A percentile compares a stretch with the other conserved stretches of the same genome.
Conservation (phyloP, 768 basidiomycete genomes). For the Suillus subalutaceus region DNA sequence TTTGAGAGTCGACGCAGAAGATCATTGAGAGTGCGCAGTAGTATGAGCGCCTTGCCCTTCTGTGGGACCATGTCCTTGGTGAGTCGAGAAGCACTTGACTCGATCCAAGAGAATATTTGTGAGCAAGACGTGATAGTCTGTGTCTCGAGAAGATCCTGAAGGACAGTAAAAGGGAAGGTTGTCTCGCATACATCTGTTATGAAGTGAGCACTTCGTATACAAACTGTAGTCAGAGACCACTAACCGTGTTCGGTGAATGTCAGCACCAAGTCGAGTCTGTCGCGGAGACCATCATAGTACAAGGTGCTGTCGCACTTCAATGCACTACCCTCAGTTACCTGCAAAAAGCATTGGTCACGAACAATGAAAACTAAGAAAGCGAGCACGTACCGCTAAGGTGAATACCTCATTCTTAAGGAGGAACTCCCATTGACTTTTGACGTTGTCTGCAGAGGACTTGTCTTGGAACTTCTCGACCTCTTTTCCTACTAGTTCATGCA, state of each 20-base stretch:
- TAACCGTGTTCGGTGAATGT: slow-evolving; percentile 78
- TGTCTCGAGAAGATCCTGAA: slow-evolving; percentile 83
- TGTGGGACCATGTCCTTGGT: slow-evolving; percentile 81
- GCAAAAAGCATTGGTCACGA: neutral
- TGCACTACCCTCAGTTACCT: slow-evolving; percentile 73
- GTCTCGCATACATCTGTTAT: slow-evolving; percentile 74
- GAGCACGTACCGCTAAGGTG: slow-evolving; percentile 61
- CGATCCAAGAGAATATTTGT: slow-evolving; percentile 88
- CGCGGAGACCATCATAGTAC: slow-evolving; percentile 65
- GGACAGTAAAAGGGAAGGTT: slow-evolving; percentile 68
- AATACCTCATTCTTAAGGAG: slow-evolving; percentile 73
- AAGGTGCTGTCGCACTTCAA: slow-evolving; percentile 50
- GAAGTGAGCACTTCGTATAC: slow-evolving; percentile 9
- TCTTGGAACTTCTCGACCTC: slow-evolving; percentile 46
- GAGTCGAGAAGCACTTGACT: slow-evolving; percentile 66
- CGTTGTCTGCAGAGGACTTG: slow-evolving; percentile 56
- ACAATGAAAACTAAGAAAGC: neutral
- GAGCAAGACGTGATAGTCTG: slow-evolving; percentile 87
- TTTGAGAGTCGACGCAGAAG: slow-evolving; percentile 85
- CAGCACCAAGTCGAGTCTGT: slow-evolving; percentile 72
- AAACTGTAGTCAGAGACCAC: slow-evolving; percentile 23
- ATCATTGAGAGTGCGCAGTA: slow-evolving; percentile 86
- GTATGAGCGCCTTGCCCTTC: slow-evolving; percentile 85
- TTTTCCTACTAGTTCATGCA: slow-evolving; percentile 52
- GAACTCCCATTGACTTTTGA: slow-evolving; percentile 77